phyloP scores from a whole-genome alignment of 805 yeast species.

The Saturnispora sekii region DNA sequence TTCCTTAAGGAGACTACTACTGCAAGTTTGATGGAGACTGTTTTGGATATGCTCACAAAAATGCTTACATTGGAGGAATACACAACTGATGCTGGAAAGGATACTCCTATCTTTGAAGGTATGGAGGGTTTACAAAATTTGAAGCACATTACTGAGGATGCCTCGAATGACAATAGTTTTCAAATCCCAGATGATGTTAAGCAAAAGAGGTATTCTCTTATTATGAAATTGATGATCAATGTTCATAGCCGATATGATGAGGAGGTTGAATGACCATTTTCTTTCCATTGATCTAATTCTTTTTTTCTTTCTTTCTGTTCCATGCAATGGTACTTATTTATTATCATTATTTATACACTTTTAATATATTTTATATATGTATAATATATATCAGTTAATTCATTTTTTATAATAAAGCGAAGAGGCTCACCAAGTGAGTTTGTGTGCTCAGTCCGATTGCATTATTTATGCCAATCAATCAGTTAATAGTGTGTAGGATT shows the following conservation, averaged over 20 bases:
- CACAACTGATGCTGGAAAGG: constrained; percentile 16
- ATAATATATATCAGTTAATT: no score
- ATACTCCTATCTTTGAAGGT: constrained; percentile 16
- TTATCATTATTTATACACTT: no score
- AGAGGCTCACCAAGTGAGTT: no score
- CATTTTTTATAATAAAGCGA: no score
- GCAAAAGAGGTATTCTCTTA: background rate
- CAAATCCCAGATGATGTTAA: background rate
- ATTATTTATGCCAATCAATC: no score
- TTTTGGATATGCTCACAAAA: constrained; percentile 17
- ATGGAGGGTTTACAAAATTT: constrained; percentile 17
- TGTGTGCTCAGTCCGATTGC: no score
- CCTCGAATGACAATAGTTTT: constrained; percentile 5
- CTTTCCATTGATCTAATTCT: no score
- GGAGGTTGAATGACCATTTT: no score
- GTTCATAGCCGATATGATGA: background rate
- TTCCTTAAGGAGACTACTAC: constrained; percentile 19
- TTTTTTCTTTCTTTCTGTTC: no score
- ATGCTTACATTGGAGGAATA: constrained; percentile 27
- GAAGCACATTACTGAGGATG: constrained; percentile 12
- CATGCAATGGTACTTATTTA: no score
- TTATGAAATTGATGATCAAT: constrained; percentile 1
- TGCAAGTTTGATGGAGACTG: constrained; percentile 17
- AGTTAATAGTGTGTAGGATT: no score
- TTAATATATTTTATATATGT: no score